Percentiles rank a stretch among this genome's conserved stretches.
phyloP scores from a whole-genome alignment of 768 basidiomycete genomes.

The Panaeolus cyanescens region DNA sequence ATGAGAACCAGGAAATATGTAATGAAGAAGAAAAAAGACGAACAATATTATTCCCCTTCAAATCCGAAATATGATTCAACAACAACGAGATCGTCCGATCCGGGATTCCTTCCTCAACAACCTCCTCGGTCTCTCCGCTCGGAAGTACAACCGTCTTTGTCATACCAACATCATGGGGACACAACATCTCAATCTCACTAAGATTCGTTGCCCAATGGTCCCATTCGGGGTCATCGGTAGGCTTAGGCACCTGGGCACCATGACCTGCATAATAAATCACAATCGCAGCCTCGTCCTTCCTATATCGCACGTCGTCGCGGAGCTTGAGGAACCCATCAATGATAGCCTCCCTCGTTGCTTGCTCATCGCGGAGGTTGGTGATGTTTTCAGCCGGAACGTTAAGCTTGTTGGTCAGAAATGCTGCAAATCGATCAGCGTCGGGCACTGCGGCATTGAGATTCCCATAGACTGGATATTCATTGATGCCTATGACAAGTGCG shows the following conservation, averaged over 20 bases:
- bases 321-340: conserved; percentile 29
- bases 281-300: conserved; percentile 31
- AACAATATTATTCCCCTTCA: conserved; percentile 46
- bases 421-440: conserved; percentile 40
- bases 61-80: conserved; percentile 35
- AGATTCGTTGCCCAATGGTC: conserved; percentile 25
- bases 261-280: conserved; percentile 49
- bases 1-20: not conserved
- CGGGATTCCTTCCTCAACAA: conserved; percentile 35
- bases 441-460: conserved; percentile 36
- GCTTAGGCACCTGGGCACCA: conserved; percentile 35
- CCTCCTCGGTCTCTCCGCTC: conserved; percentile 1
- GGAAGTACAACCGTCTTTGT: not conserved
- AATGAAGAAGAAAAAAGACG: conserved; percentile 7
- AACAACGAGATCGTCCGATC: conserved; percentile 42
- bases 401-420: conserved; percentile 30
- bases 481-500: conserved; percentile 46
- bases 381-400: conserved; percentile 34
- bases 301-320: conserved; percentile 17
- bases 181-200: conserved; percentile 34
- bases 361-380: conserved; percentile 33
- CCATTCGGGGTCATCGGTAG: conserved; percentile 28
- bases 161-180: conserved; percentile 32
- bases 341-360: conserved; percentile 39
- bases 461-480: conserved; percentile 30